phyloP scores from a whole-genome alignment of 495 filamentous ascomycete genomes.

The Trichoderma parareesei region DNA sequence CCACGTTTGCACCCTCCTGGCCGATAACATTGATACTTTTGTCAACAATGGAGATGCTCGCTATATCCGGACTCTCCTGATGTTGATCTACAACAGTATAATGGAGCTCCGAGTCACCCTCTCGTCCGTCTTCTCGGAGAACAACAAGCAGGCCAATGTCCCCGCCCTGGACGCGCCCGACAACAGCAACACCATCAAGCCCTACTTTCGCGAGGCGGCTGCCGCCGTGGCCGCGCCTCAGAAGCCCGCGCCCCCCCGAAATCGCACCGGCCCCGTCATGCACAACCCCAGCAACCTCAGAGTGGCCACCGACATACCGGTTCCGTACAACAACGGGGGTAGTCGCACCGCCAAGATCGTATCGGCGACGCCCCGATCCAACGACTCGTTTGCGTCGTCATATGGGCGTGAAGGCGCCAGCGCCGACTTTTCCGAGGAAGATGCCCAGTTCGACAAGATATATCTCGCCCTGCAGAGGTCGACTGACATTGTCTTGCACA shows the following conservation, averaged over 20 bases:
- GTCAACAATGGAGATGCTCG: conserved; percentile 66
- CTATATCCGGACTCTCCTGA: conserved; percentile 72
- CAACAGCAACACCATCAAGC: conserved; percentile 30
- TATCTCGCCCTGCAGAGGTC: conserved; percentile 62
- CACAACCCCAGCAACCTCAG: conserved; percentile 50
- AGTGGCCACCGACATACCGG: conserved; percentile 41
- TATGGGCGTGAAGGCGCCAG: conserved; percentile 30
- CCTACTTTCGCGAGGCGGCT: conserved; percentile 42
- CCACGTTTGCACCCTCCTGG: conserved; percentile 62
- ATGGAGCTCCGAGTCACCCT: conserved; percentile 58
- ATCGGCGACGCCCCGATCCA: conserved; percentile 64
- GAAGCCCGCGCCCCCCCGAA: conserved; percentile 37
- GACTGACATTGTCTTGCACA: conserved; percentile 56
- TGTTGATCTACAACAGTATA: conserved; percentile 71
- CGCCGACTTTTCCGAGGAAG: conserved; percentile 61
- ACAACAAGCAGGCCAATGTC: neutral
- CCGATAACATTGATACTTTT: conserved; percentile 60
- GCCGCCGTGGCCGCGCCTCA: conserved; percentile 53
- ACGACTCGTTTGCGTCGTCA: conserved; percentile 64
- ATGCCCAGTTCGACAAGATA: conserved; percentile 71
- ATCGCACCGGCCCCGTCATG: conserved; percentile 55
- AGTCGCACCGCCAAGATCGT: conserved; percentile 41
- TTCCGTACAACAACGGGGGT: conserved; percentile 30
- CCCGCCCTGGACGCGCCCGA: conserved; percentile 13
- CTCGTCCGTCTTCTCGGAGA: conserved; percentile 11